Evolutionary conservation across 768 basidiomycete genomes (phyloP), one percentile per base, ranked within the genome.

Genomic region (Collybia sordida): DNA sequence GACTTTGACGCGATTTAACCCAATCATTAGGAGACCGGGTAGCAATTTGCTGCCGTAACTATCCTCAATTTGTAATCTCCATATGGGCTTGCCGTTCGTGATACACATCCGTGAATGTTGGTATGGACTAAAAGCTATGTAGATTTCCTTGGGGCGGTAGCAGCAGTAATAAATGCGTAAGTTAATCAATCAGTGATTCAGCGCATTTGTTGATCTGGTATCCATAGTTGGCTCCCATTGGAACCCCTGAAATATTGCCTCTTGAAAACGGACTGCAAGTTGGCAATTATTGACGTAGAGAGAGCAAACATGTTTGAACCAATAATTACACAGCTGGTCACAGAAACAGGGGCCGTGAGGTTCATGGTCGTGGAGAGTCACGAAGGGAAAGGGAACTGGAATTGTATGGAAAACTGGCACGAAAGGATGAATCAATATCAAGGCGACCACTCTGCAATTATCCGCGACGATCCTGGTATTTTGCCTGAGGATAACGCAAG

Each of bases 51-150:
- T 72, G 75, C 44, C 70, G 78, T 22, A 82, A 82, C 57, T 71
- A 69, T 47, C 73, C 76, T n/a, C 75, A 78, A 34, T 79, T 69
- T 54, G 47, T 78, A 7, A 63, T 73, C 36, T 65, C 67, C 2
- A 80, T 77, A 55, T 81, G 73, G 75, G 81, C 78, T 9, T 72
- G 71, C 53, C 74, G 78, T 65, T 40, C 59, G 68, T 67, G 2
- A 41, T 11, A 35, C 24, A 35, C 11, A 25, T 35, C 21, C 38
- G 19, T 9, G 41, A 21, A 17, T 24, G 17, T 6, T 37, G 21
- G 19, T 15, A 31, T 28, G 40, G 36, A 59, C 19, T 21, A 22
- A 24, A 15, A 19, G 18, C 18, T 44, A 18, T n/a, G n/a, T 35
- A 73, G 72, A 72, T 51, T 61, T 78, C 12, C 66, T 82, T 42